Percentiles rank a stretch among this genome's conserved stretches.
Evolutionary conservation across 257 asterid species (phyloP).

Genomic region (Solanum appendiculatum): DNA sequence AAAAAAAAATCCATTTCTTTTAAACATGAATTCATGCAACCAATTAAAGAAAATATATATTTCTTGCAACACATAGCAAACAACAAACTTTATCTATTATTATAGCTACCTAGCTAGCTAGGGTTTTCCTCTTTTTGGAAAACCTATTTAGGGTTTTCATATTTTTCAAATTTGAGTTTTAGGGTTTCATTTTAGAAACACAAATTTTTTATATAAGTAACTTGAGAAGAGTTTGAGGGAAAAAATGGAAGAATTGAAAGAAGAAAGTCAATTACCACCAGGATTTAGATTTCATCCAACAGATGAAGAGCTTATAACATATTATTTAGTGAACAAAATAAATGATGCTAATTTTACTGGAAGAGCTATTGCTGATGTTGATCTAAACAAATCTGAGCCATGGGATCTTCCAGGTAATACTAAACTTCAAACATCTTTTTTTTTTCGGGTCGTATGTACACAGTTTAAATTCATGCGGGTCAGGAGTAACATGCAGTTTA

Average conservation of each 20-base stretch:
- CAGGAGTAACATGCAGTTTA: background rate
- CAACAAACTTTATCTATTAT: background rate
- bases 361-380: slow-evolving; percentile 83
- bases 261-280: slow-evolving; percentile 69
- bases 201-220: background rate
- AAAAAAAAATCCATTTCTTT: background rate
- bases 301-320: slow-evolving; percentile 83
- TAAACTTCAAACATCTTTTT: background rate
- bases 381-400: slow-evolving; percentile 92
- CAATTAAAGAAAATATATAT: slow-evolving; percentile 1
- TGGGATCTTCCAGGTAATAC: slow-evolving; percentile 92
- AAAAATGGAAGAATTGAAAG: slow-evolving; percentile 43
- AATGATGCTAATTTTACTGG: slow-evolving; percentile 63
- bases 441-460: background rate
- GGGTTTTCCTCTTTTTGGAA: background rate
- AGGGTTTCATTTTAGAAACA: slow-evolving; percentile 14
- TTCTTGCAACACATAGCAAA: background rate
- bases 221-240: background rate
- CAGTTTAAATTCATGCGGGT: background rate
- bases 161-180: background rate
- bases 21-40: background rate
- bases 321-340: slow-evolving; percentile 63
- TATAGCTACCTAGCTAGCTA: background rate
- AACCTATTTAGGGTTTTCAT: background rate
- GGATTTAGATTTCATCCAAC: slow-evolving; percentile 91